Evolutionary conservation across 768 basidiomycete genomes (phyloP), one percentile per base, ranked within the genome.

Genomic region (Pulveroboletus ravenelii): DNA sequence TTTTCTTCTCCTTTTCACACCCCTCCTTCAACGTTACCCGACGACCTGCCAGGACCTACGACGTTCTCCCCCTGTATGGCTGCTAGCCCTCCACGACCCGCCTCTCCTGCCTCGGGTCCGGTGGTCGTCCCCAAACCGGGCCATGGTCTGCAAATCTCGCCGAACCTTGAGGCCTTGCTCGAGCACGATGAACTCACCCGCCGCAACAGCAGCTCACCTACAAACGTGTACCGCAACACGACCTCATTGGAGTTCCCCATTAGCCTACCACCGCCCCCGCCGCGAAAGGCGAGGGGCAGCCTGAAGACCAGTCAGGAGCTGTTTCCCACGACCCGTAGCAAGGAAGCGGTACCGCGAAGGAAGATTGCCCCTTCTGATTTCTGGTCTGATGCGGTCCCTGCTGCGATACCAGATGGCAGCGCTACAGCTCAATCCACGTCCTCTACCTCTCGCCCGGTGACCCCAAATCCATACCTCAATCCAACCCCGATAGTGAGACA

Each of bases 141-240:
- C 10, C 35, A 60, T 10, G 65, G 73, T 1, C 62, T 82, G 41
- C 66, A 73, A 10, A 84, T 83, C 45, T 82, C 80, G 2, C 77
- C 81, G 0, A 74, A 84, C 56, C 74, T 82, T 41, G 78, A 83
- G 53, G 82, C 81, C 23, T 57, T 84, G 8, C 69, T 84, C 45
- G 75, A 81, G 59, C 77, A 81, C 52, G 82, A 82, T 44, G 78
- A 81, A 45, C 72, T 70, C 45, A 67, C 67, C n/a, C 73, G 78
- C 18, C 60, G 62, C 38, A 66, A 41, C 13, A 47, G 61, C 61
- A 35, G 45, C 25, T 64, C 68, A 5, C 63, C 61, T 13, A 65
- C 61, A 5, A 57, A 40, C 47, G 14, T 45, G 13, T 43, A 47
- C 47, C 10, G 51, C 35, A 3, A 56, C 14, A 48, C 52, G 2